These are phyloP conservation scores for Beauveria varroae DNA, from an alignment of 2,329 filamentous ascomycete species.

Conservation along the genomic window DNA sequence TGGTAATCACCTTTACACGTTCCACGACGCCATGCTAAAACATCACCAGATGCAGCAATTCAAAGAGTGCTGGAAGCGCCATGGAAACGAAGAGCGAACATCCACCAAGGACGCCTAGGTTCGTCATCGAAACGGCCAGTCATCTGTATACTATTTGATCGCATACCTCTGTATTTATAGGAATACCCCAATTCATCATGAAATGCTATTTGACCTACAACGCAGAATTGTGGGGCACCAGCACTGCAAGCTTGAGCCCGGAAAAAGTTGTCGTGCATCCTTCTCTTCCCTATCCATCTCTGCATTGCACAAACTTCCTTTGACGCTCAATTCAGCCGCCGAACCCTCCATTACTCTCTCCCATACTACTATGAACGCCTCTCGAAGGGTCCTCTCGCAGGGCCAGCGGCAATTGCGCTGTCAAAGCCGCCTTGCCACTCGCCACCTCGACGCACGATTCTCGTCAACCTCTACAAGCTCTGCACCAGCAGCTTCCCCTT, in stretches of 20 bases:
- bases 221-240: not conserved
- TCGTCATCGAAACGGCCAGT: not conserved
- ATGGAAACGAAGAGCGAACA: conserved; percentile 81
- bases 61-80: conserved; percentile 81
- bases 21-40: not conserved
- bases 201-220: not conserved
- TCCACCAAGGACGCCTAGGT: conserved; percentile 57
- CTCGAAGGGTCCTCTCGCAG: not conserved
- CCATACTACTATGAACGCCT: conserved; percentile 2
- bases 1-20: too few species aligned
- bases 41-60: conserved; percentile 74
- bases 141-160: not conserved
- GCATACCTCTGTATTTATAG: not conserved
- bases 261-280: not conserved
- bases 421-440: not conserved
- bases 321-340: not conserved
- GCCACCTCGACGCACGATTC: not conserved
- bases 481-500: not conserved
- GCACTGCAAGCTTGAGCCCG: not conserved
- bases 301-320: not conserved
- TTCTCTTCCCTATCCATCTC: not conserved
- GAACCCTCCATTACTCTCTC: not conserved
- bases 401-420: not conserved
- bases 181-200: not conserved
- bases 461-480: not conserved